phyloP scores from a whole-genome alignment of 306 rosid species.

The Cicer bijugum region DNA sequence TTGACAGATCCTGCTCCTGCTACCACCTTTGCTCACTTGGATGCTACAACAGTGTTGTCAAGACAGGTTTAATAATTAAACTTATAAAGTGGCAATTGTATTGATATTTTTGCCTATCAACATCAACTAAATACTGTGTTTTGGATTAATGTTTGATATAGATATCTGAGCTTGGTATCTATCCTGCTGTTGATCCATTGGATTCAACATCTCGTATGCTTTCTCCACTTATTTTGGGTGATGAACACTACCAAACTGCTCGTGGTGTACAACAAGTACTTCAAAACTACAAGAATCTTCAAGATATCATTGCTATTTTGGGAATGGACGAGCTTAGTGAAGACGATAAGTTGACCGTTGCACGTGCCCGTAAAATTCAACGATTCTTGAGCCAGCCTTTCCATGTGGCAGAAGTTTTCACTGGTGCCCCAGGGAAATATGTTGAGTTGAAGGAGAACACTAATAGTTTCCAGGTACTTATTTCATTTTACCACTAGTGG shows the following conservation, averaged over 20 bases:
- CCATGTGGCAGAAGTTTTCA: constrained; percentile 99
- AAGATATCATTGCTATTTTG: constrained; percentile 98
- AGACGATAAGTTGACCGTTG: constrained; percentile 95
- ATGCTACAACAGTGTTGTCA: constrained; percentile 97
- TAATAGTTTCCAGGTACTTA: constrained; percentile 79
- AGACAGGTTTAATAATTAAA: constrained; percentile 66
- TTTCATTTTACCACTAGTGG: not conserved
- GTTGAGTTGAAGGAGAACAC: constrained; percentile 92
- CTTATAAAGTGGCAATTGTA: not conserved
- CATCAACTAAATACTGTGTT: not conserved
- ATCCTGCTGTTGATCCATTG: constrained; percentile 95
- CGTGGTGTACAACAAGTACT: constrained; percentile 97
- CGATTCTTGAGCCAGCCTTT: constrained; percentile 96
- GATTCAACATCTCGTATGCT: constrained; percentile 99
- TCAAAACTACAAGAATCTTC: constrained; percentile 97
- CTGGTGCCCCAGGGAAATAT: constrained; percentile 99
- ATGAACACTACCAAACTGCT: constrained; percentile 86
- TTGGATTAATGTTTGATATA: constrained; percentile 45
- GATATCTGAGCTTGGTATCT: constrained; percentile 98
- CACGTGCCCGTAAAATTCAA: constrained; percentile 92
- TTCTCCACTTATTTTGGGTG: constrained; percentile 93
- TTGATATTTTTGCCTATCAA: not conserved
- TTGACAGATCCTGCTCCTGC: constrained; percentile 99
- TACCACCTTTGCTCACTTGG: constrained; percentile 98
- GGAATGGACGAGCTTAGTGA: constrained; percentile 99